phyloP scores from a whole-genome alignment of 2,329 filamentous ascomycete genomes.

The Ilyonectria mors-panacis region DNA sequence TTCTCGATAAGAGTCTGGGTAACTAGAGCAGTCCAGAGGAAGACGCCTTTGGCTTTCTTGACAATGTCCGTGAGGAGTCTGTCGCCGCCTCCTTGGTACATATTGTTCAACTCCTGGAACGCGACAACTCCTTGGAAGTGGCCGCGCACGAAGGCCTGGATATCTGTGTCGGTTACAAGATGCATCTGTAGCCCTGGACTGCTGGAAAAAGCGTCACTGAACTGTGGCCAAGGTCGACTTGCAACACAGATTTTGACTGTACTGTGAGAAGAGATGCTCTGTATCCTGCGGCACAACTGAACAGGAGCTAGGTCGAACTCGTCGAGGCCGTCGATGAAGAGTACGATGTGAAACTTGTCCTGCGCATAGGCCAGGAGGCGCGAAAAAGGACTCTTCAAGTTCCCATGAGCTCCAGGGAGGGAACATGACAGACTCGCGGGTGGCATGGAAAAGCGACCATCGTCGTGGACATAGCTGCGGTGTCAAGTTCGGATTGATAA shows the following conservation, averaged over 20 bases:
- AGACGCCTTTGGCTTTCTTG: constrained; percentile 13
- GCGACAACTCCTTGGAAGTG: not conserved
- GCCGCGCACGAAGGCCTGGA: not conserved
- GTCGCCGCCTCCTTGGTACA: not conserved
- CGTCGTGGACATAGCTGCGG: not conserved
- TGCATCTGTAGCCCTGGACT: constrained; percentile 17
- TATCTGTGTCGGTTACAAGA: constrained; percentile 12
- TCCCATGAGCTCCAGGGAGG: constrained; percentile 18
- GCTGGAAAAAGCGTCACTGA: constrained; percentile 19
- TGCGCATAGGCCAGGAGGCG: not conserved
- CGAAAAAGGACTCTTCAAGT: not conserved
- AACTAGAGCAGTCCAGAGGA: constrained; percentile 20
- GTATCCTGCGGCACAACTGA: constrained; percentile 4
- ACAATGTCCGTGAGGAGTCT: not conserved
- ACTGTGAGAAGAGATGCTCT: not conserved
- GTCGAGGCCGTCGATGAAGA: constrained; percentile 26
- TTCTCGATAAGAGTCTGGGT: not conserved
- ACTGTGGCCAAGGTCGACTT: constrained; percentile 22
- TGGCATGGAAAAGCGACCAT: not conserved
- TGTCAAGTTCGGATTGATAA: not conserved
- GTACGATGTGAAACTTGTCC: not conserved
- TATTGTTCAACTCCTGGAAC: constrained; percentile 9
- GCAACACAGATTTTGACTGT: constrained; percentile 22
- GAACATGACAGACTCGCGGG: not conserved
- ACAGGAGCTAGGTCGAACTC: constrained; percentile 16